phyloP scores from a whole-genome alignment of 2,329 filamentous ascomycete species.

The Rhexocercosporidium sp. region DNA sequence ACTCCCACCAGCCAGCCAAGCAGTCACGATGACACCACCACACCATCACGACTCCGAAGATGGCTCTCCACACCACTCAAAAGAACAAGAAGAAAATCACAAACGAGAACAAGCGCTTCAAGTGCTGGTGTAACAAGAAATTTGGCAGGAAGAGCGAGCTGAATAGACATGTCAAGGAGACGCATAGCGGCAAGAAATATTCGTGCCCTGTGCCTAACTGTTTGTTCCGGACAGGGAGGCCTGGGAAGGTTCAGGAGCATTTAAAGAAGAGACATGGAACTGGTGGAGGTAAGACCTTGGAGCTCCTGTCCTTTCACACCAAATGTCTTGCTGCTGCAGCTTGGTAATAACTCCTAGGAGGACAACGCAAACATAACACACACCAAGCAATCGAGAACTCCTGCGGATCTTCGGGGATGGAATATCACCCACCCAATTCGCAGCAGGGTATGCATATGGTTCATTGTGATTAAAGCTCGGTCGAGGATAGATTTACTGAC shows the following conservation, averaged over 20 bases:
- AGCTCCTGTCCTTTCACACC: too few species aligned
- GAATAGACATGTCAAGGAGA: background rate
- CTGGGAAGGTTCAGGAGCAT: background rate
- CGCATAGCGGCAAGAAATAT: background rate
- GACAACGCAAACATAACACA: too few species aligned
- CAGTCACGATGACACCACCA: background rate
- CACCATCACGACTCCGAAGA: background rate
- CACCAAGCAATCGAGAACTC: too few species aligned
- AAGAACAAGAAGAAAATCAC: background rate
- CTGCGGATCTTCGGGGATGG: background rate
- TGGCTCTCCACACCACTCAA: background rate
- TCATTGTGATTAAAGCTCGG: too few species aligned
- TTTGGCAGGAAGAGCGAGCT: background rate
- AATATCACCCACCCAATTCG: background rate
- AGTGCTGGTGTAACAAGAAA: background rate
- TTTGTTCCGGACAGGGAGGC: background rate
- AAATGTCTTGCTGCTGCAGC: too few species aligned
- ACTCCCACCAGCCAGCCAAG: background rate
- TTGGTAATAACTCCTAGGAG: too few species aligned
- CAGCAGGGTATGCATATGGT: background rate
- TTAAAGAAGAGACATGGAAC: background rate
- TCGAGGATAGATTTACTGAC: too few species aligned
- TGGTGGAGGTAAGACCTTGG: background rate
- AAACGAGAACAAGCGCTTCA: background rate
- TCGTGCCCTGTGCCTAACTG: background rate